Percentiles rank a stretch among this genome's conserved stretches.
phyloP scores from a whole-genome alignment of 768 basidiomycete species.

The Trametes coccinea region DNA sequence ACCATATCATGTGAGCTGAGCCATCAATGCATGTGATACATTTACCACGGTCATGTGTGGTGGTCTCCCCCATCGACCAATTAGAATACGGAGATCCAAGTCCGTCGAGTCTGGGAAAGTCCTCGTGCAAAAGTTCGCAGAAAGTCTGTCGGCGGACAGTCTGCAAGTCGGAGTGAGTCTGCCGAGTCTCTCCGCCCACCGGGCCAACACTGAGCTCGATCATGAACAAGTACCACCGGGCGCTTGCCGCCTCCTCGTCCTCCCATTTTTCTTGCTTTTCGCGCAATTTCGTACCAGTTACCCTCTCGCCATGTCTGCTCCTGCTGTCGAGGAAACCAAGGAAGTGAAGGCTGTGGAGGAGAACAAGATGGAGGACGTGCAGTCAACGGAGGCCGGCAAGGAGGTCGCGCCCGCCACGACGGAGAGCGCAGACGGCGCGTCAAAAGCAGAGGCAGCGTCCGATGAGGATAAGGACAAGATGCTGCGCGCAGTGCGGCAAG shows the following conservation, averaged over 20 bases:
- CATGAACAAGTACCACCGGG: not conserved
- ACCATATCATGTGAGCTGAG: too few relatives aligned
- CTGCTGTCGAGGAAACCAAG: not conserved
- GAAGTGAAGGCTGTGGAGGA: constrained; percentile 5
- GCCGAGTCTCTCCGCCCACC: too few relatives aligned
- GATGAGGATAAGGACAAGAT: constrained; percentile 45
- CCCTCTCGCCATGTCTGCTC: constrained; percentile 5
- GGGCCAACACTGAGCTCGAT: not conserved
- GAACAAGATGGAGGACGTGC: constrained; percentile 4
- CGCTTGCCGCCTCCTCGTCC: not conserved
- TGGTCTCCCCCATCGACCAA: too few relatives aligned
- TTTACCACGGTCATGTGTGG: too few relatives aligned
- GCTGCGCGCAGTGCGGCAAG: constrained; percentile 54
- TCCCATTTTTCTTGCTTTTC: constrained; percentile 7
- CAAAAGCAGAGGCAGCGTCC: not conserved
- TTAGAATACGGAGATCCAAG: too few relatives aligned
- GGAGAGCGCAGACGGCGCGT: not conserved
- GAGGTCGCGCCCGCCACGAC: not conserved
- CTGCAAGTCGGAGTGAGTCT: not conserved
- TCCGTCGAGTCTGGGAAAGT: too few relatives aligned
- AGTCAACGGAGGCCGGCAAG: not conserved
- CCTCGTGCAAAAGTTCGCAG: too few relatives aligned
- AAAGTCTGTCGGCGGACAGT: not conserved
- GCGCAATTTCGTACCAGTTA: not conserved
- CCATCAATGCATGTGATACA: too few relatives aligned